phyloP scores from a whole-genome alignment of 495 filamentous ascomycete species.

The Glarea lozoyensis region DNA sequence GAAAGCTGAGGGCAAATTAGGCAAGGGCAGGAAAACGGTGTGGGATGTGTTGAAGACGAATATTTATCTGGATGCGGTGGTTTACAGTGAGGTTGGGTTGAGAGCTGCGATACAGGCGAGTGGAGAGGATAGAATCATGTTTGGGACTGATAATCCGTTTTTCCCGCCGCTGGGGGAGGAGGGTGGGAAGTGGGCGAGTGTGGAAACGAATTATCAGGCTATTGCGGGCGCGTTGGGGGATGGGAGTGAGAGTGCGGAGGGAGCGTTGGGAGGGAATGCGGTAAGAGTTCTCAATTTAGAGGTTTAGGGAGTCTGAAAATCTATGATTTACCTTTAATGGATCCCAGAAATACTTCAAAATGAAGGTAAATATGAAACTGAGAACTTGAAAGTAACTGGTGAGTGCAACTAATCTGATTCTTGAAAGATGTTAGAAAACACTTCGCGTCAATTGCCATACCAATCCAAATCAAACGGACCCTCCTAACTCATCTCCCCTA shows the following conservation, averaged over 20 bases:
- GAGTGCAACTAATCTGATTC: too few species aligned
- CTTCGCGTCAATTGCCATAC: too few species aligned
- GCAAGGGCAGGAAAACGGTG: constrained; percentile 42
- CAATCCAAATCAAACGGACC: too few species aligned
- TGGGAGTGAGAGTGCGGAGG: constrained; percentile 35
- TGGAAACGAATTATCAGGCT: constrained; percentile 65
- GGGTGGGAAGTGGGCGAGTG: constrained; percentile 71
- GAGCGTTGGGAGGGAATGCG: constrained; percentile 64
- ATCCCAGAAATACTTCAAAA: too few species aligned
- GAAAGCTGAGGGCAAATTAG: constrained; percentile 37
- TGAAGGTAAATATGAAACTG: too few species aligned
- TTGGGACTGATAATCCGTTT: constrained; percentile 93
- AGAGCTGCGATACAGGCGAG: constrained; percentile 21
- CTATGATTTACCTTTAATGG: background rate
- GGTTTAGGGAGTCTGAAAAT: constrained; percentile 1
- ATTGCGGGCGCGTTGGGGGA: constrained; percentile 51
- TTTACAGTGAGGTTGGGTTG: constrained; percentile 20
- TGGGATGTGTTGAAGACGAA: constrained; percentile 83
- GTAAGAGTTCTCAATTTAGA: constrained; percentile 48
- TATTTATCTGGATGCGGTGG: constrained; percentile 72
- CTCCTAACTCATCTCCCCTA: too few species aligned
- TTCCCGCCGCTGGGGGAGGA: constrained; percentile 68
- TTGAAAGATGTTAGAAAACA: too few species aligned
- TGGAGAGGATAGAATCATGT: constrained; percentile 25
- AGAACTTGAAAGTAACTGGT: too few species aligned